These are phyloP conservation scores for Mrakia hoshinonis DNA, from an alignment of 768 basidiomycete genomes.

Conservation along the genomic window DNA sequence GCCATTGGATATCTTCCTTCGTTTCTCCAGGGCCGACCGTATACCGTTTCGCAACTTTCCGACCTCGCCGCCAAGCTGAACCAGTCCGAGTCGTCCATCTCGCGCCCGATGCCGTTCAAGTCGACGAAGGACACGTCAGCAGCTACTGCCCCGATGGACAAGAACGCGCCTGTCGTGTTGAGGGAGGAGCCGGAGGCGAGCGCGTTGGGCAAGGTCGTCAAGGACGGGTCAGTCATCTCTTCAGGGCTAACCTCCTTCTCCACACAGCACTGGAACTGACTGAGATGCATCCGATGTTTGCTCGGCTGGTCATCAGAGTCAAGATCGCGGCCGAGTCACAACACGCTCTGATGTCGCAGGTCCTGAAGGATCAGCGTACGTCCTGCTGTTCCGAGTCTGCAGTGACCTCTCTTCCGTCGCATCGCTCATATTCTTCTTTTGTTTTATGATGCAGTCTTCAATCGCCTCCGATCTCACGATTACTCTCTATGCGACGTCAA, in stretches of 20 bases:
- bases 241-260: neutral
- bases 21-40: constrained; percentile 69
- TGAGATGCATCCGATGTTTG: neutral
- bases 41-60: constrained; percentile 79
- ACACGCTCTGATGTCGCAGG: constrained; percentile 85
- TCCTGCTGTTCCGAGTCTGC: neutral
- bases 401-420: neutral
- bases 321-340: constrained; percentile 86
- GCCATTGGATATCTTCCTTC: neutral
- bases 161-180: constrained; percentile 50
- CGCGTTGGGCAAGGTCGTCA: constrained; percentile 76
- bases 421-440: neutral
- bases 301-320: constrained; percentile 47
- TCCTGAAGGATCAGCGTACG: constrained; percentile 61
- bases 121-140: constrained; percentile 34
- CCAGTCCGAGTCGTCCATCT: constrained; percentile 34
- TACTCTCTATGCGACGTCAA: constrained; percentile 11
- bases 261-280: neutral
- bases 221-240: constrained; percentile 59
- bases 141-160: neutral
- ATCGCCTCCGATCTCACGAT: constrained; percentile 12
- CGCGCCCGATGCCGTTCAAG: constrained; percentile 39
- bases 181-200: constrained; percentile 69
- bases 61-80: constrained; percentile 82
- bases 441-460: constrained; percentile 2